A percentile compares a stretch with the other conserved stretches of the same genome.
Evolutionary conservation across 257 asterid genomes (phyloP).

Genomic region (Striga asiatica): DNA sequence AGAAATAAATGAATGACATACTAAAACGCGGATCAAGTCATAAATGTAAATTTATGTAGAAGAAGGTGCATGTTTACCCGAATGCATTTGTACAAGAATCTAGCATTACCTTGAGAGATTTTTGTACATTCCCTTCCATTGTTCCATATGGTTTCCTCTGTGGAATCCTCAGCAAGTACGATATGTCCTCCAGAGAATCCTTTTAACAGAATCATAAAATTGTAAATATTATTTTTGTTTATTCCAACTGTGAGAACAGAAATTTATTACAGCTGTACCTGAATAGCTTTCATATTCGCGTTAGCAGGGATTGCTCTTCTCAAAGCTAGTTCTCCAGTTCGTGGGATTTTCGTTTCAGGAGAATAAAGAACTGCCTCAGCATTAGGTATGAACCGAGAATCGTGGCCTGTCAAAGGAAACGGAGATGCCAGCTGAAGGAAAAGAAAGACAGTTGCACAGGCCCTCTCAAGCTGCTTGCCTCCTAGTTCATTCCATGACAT

Average conservation of each 20-base stretch:
- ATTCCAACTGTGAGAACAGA: too few relatives aligned
- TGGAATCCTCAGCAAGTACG: conserved; percentile 94
- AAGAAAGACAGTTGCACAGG: conserved; percentile 38
- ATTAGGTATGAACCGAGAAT: conserved; percentile 35
- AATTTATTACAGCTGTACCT: conserved; percentile 31
- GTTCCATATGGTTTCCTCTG: conserved; percentile 96
- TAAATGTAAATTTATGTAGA: neutral
- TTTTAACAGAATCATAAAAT: conserved; percentile 17
- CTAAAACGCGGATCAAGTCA: neutral
- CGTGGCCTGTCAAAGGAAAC: conserved; percentile 34
- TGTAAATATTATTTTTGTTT: neutral
- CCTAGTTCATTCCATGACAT: conserved; percentile 25
- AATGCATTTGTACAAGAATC: neutral
- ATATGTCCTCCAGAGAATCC: conserved; percentile 92
- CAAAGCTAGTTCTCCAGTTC: conserved; percentile 94
- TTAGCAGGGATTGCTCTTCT: conserved; percentile 98
- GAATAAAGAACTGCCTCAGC: conserved; percentile 95
- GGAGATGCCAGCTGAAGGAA: conserved; percentile 64
- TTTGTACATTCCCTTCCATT: conserved; percentile 94
- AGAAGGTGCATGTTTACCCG: neutral
- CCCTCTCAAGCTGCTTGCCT: conserved; percentile 38
- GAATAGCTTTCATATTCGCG: conserved; percentile 86
- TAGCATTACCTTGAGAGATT: conserved; percentile 69
- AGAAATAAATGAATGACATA: neutral
- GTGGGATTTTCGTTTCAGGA: conserved; percentile 89